Base-by-base conservation (phyloP, 1,139 yeast species). In the Geotrichum fermentans region DNA sequence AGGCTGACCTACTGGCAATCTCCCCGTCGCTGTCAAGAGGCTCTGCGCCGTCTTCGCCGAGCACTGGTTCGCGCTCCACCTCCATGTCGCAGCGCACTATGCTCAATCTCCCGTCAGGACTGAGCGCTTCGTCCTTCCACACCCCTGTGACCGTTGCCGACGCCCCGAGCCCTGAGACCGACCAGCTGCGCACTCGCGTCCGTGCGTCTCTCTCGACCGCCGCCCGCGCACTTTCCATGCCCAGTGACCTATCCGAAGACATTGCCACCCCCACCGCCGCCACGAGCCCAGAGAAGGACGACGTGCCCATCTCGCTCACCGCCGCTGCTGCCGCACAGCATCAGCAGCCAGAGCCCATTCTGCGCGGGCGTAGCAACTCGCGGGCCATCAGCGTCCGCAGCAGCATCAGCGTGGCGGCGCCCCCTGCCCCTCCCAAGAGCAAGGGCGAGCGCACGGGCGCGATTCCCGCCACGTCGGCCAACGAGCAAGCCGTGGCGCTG, bases 401-500 rank as follows among this genome's bases (percentile, higher is more conserved):
- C 14, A 26, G 43, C 35, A 40, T 34, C 35, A 20, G 21, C 11
- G 21, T 17, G 21, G 11, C 16, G 3, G 36, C 36, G 36, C 16
- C 36, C 18, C n/a, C 4, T 16, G n/a, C n/a, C 16, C n/a, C 2
- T 32, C 34, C 4, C 34, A 30, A 17, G 6, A 14, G 34, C 17
- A n/a, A n/a, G 6, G 4, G n/a, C 13, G 34, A 30, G 6, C 17
- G 34, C 14, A 14, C 34, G 34, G 14, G 34, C n/a, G 34, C 34
- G 4, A 30, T n/a, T 30, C 8, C 20, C 36, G n/a, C 21, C 32
- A 17, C 32, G 34, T 16, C 33, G 13, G 33, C 58, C 52, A 59
- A 60, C 35, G 67, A 63, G 51, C 59, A 57, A 34, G 68, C 62
- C 26, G 56, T 56, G n/a, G 73, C 73, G 14, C 44, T 56, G 37